Conservation (phyloP, 2,329 filamentous ascomycete species). For the Cercospora citrullina region DNA sequence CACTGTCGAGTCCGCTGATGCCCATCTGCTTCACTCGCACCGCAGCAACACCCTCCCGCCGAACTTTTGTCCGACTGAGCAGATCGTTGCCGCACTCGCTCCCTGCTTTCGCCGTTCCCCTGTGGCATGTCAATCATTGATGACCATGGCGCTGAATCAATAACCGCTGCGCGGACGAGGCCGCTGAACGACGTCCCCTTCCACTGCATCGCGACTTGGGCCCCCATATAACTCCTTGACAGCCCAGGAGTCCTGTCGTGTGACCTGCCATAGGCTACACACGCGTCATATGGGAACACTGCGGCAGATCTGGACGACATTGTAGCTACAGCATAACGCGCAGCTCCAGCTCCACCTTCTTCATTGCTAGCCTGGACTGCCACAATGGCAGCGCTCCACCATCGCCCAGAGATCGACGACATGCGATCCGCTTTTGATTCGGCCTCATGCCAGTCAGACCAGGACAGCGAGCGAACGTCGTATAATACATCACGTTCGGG, state of each 20-base stretch:
- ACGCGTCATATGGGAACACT: conserved; percentile 12
- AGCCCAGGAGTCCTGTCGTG: conserved; percentile 6
- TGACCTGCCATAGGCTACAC: conserved; percentile 20
- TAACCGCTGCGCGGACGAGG: conserved; percentile 2
- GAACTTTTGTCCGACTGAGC: background rate
- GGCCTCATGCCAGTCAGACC: conserved; percentile 25
- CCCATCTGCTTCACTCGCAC: background rate
- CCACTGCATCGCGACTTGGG: conserved; percentile 4
- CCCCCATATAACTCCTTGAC: conserved; percentile 5
- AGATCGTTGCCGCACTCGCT: conserved; percentile 1
- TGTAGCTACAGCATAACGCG: conserved; percentile 16
- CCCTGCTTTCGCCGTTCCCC: background rate
- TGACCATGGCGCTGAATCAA: conserved; percentile 16
- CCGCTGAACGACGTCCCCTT: background rate
- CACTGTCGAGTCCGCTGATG: background rate
- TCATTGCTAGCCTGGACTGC: conserved; percentile 4
- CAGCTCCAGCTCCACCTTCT: conserved; percentile 11
- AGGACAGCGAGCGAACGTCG: conserved; percentile 26
- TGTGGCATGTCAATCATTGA: conserved; percentile 13
- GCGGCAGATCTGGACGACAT: conserved; percentile 14
- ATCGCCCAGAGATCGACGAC: conserved; percentile 33
- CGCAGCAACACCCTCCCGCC: background rate
- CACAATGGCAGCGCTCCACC: conserved; percentile 33
- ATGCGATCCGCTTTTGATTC: conserved; percentile 35
- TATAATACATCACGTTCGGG: conserved; percentile 22